These are phyloP conservation scores for Sanghuangporus weigelae DNA, from an alignment of 1,284 basidiomycete species.

Conservation along the genomic window DNA sequence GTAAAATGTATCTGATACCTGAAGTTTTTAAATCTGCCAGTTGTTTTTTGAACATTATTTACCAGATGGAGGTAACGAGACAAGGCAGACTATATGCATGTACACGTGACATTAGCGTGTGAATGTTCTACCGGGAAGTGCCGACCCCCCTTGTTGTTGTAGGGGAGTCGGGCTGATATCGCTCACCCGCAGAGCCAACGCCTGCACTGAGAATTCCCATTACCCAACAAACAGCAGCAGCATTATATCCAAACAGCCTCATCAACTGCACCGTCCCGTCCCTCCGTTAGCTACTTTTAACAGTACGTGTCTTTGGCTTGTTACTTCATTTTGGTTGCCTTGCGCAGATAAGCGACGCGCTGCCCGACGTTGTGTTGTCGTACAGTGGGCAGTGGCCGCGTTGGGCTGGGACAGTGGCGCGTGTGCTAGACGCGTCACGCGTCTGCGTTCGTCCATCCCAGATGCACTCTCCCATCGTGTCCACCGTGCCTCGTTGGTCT, in stretches of 20 bases:
- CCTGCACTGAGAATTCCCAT: constrained; percentile 7
- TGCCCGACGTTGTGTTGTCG: not conserved
- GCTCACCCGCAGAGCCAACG: not conserved
- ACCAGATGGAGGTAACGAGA: not conserved
- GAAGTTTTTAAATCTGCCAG: constrained; percentile 62
- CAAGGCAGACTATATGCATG: too few relatives aligned
- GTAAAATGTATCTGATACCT: constrained; percentile 27
- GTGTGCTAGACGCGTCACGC: not conserved
- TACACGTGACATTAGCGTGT: not conserved
- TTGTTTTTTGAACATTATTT: constrained; percentile 71
- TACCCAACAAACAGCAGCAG: not conserved
- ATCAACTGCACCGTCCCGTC: not conserved
- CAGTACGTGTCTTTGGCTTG: constrained; percentile 11
- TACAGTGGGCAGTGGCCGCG: not conserved
- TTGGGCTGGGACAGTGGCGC: not conserved
- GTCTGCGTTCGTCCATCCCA: not conserved
- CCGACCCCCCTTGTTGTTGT: not conserved
- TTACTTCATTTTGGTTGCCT: not conserved
- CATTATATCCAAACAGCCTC: not conserved
- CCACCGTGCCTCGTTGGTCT: not conserved
- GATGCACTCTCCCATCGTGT: not conserved
- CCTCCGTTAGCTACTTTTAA: not conserved
- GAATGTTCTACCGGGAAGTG: not conserved
- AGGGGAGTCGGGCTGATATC: not conserved
- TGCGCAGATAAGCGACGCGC: not conserved